Conservation (phyloP, 2,329 filamentous ascomycete genomes). For the Fusarium sp. region DNA sequence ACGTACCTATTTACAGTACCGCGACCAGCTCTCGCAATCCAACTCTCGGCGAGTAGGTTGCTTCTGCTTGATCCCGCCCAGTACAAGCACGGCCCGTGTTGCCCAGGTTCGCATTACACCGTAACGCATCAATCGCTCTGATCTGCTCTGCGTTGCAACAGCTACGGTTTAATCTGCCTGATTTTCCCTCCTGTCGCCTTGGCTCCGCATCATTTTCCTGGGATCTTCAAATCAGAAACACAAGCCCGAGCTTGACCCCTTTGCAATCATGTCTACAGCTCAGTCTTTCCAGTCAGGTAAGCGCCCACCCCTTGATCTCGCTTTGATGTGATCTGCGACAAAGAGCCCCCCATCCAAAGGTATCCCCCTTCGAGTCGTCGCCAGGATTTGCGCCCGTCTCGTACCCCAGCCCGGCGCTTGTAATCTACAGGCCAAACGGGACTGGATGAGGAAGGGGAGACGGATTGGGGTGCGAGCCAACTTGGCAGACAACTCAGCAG, state of each 20-base stretch:
- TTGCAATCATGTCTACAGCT: constrained; percentile 43
- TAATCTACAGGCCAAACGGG: constrained; percentile 33
- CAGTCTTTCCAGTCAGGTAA: constrained; percentile 43
- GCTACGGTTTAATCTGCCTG: constrained; percentile 24
- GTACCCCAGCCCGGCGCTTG: constrained; percentile 38
- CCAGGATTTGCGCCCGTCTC: constrained; percentile 30
- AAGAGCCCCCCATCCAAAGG: constrained; percentile 24
- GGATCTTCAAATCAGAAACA: constrained; percentile 41
- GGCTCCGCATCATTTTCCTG: constrained; percentile 36
- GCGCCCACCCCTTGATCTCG: constrained; percentile 45
- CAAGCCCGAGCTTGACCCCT: constrained; percentile 38
- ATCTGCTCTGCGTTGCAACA: constrained; percentile 31
- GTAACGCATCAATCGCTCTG: constrained; percentile 23
- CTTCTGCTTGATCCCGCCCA: constrained; percentile 9
- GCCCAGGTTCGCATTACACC: constrained; percentile 17
- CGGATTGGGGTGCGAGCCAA: constrained; percentile 36
- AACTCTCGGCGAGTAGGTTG: constrained; percentile 21
- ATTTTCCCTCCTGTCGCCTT: constrained; percentile 25
- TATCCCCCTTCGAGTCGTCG: constrained; percentile 32
- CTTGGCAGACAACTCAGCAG: constrained; percentile 40
- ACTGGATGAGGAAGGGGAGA: constrained; percentile 31
- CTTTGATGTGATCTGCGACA: constrained; percentile 44
- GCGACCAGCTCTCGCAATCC: constrained; percentile 29
- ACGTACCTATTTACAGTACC: constrained; percentile 37
- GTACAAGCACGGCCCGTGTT: constrained; percentile 16